These are phyloP conservation scores for Alternaria gaisen DNA, from an alignment of 2,329 filamentous ascomycete genomes.

Conservation along the genomic window DNA sequence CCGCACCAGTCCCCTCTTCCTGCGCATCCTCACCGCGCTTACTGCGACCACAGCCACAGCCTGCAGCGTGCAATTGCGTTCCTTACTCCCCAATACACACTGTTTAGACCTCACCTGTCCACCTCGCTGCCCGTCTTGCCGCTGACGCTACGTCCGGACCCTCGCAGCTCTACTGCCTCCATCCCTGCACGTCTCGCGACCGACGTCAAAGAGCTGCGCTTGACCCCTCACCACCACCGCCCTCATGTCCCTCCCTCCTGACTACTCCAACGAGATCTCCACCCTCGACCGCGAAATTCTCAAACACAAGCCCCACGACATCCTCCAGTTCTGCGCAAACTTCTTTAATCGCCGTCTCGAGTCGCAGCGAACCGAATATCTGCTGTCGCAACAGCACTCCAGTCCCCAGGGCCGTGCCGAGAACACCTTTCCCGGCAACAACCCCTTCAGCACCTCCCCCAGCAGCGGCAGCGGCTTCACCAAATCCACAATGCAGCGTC, in stretches of 20 bases:
- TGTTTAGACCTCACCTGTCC: slow-evolving; percentile 3
- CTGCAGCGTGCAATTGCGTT: slow-evolving; percentile 16
- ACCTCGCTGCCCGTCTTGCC: slow-evolving; percentile 12
- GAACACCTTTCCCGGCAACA: slow-evolving; percentile 78
- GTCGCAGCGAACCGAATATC: slow-evolving; percentile 68
- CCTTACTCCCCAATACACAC: not conserved
- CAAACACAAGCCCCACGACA: slow-evolving; percentile 67
- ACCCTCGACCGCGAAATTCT: slow-evolving; percentile 69
- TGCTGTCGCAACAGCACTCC: slow-evolving; percentile 60
- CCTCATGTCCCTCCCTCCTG: slow-evolving; percentile 53
- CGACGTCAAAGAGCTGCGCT: slow-evolving; percentile 50
- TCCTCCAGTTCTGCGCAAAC: slow-evolving; percentile 75
- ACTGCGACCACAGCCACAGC: slow-evolving; percentile 4
- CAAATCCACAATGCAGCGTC: slow-evolving; percentile 65
- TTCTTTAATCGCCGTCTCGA: slow-evolving; percentile 72
- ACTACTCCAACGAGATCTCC: slow-evolving; percentile 67
- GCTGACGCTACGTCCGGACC: slow-evolving; percentile 37
- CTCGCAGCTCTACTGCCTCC: slow-evolving; percentile 40
- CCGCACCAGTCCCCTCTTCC: slow-evolving; percentile 31
- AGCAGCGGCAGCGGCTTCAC: slow-evolving; percentile 53
- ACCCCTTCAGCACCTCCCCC: slow-evolving; percentile 71
- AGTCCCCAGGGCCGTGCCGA: slow-evolving; percentile 62
- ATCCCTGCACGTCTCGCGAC: slow-evolving; percentile 50
- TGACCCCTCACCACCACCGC: slow-evolving; percentile 43
- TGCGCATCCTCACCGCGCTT: slow-evolving; percentile 26